Conservation (phyloP, 768 basidiomycete genomes). For the Crepidotus variabilis region DNA sequence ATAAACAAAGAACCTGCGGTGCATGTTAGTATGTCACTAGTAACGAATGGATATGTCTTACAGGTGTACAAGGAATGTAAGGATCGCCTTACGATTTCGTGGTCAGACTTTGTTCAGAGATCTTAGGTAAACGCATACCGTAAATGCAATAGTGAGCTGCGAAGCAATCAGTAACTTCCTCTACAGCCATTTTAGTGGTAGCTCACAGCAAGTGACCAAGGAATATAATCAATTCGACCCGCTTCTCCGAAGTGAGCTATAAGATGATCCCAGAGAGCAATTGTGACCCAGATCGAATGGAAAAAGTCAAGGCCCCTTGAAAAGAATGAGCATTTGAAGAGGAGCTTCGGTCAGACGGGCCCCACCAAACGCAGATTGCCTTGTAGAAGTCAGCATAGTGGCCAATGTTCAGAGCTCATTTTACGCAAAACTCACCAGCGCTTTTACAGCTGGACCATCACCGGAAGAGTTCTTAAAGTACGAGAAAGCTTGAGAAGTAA, state of each 20-base stretch:
- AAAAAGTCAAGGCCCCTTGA: slow-evolving; percentile 29
- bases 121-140: slow-evolving; percentile 20
- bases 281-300: slow-evolving; percentile 37
- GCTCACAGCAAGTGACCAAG: slow-evolving; percentile 40
- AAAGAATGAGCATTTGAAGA: neutral
- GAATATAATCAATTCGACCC: slow-evolving; percentile 36
- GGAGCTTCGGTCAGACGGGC: neutral
- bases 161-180: neutral
- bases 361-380: slow-evolving; percentile 20
- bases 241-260: slow-evolving; percentile 39
- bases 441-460: slow-evolving; percentile 27
- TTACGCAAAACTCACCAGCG: slow-evolving; percentile 23
- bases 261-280: slow-evolving; percentile 39
- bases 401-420: neutral
- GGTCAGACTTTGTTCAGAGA: neutral
- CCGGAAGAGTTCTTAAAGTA: slow-evolving; percentile 36
- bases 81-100: slow-evolving; percentile 29
- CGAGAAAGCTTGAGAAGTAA: slow-evolving; percentile 32
- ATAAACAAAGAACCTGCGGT: slow-evolving; percentile 25
- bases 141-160: slow-evolving; percentile 32
- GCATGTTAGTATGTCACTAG: neutral
- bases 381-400: slow-evolving; percentile 11
- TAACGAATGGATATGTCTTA: slow-evolving; percentile 15
- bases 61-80: slow-evolving; percentile 52
- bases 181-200: neutral